phyloP scores from a whole-genome alignment of 140 eudicot genomes.

The Flaveria floridana region DNA sequence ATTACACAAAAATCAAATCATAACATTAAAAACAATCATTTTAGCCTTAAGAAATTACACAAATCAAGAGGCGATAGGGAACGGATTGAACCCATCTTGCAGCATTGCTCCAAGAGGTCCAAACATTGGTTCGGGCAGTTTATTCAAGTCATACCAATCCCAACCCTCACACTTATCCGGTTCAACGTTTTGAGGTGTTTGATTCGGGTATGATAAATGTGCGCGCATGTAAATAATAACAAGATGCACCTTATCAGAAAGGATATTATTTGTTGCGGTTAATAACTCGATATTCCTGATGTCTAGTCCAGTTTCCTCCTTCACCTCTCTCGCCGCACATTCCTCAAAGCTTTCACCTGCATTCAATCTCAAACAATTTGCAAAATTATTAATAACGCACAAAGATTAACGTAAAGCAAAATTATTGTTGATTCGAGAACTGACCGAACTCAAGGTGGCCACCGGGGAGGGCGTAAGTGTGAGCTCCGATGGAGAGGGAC shows the following conservation, averaged over 20 bases:
- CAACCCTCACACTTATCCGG: slow-evolving; percentile 89
- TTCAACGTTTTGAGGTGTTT: slow-evolving; percentile 53
- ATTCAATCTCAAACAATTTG: not conserved
- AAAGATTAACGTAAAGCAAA: not conserved
- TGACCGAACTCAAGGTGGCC: slow-evolving; percentile 90
- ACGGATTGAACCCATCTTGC: slow-evolving; percentile 51
- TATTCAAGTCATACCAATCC: slow-evolving; percentile 75
- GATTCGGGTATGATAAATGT: slow-evolving; percentile 37
- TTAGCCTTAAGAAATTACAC: not conserved
- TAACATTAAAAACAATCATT: not conserved
- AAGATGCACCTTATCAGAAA: slow-evolving; percentile 42
- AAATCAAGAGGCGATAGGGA: slow-evolving; percentile 29
- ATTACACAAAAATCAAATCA: not conserved
- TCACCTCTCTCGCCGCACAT: slow-evolving; percentile 82
- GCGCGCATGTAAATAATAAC: slow-evolving; percentile 63
- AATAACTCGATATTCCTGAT: slow-evolving; percentile 45
- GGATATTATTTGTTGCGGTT: slow-evolving; percentile 47
- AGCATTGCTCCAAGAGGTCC: slow-evolving; percentile 44
- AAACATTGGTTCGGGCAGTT: slow-evolving; percentile 62
- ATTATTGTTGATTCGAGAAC: slow-evolving; percentile 16
- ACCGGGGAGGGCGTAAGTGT: slow-evolving; percentile 74
- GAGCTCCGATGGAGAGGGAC: slow-evolving; percentile 48
- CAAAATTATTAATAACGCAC: not conserved
- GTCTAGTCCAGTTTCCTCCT: slow-evolving; percentile 83
- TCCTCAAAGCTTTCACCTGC: slow-evolving; percentile 85